Base-by-base conservation (phyloP, 495 filamentous ascomycete genomes). In the Acidiella bohemica region DNA sequence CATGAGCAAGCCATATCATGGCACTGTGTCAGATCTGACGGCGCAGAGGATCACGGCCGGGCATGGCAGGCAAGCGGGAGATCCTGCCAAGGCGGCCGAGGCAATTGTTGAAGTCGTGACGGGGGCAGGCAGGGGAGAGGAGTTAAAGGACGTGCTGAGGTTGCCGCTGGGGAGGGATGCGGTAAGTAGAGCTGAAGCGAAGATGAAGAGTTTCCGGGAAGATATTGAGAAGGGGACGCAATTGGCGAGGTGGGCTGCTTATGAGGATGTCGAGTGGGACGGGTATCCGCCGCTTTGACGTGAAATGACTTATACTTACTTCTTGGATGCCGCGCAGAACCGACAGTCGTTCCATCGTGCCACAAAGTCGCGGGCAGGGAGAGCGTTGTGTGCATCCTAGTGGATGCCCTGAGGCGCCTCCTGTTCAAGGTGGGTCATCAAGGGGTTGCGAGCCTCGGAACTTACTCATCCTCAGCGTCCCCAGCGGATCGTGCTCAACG, bases 161-260 rank as follows among this genome's bases (percentile, higher is more conserved):
- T n/a, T 50, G 17, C 46, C 41, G 21, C 36, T 50, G 9, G 46
- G 46, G 10, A 44, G 29, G 36, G 46, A 50, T 36, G 42, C 42
- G 3, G 33, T 44, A 13, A 10, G 7, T 28, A n/a, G 42, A 12
- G 32, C 42, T 5, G 9, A 31, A 17, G 18, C 18, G 24, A 44
- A 44, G 35, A 44, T 44, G 11, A 18, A 37, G n/a, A 20, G 26
- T n/a, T 26, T 44, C 20, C 23, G 33, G 2, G 12, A 32, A 6
- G 42, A 44, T n/a, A 24, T 32, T 5, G 35, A 30, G 14, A 18
- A 13, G 13, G 4, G 26, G 3, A 29, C 23, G 33, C n/a, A 31
- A 14, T 25, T 44, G 4, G 42, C 42, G 11, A 18, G 39, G 25
- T 44, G 34, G 32, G 42, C 42, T 8, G 7, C 4, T 24, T 44